These are phyloP conservation scores for Acanthamoeba royreba DNA, from an alignment of 208 protist species.

Conservation along the genomic window DNA sequence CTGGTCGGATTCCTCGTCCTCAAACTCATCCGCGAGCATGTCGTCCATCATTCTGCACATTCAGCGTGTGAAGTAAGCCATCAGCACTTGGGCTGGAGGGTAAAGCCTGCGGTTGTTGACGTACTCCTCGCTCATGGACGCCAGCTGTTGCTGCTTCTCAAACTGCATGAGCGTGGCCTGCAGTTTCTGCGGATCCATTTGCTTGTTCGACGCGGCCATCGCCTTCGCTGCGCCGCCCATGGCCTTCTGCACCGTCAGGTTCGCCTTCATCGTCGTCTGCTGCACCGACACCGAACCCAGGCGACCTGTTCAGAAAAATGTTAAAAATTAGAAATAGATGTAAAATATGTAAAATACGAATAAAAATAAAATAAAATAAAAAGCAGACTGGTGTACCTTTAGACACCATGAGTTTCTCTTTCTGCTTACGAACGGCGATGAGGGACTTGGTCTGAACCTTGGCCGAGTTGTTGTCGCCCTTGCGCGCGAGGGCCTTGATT, in stretches of 20 bases:
- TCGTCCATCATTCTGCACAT: slow-evolving; percentile 15
- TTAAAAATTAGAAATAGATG: neutral
- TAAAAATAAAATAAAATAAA: neutral
- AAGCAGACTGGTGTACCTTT: neutral
- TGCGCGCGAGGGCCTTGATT: neutral
- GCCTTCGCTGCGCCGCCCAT: slow-evolving; percentile 18
- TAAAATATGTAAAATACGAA: neutral
- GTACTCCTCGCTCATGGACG: slow-evolving; percentile 18
- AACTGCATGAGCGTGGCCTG: slow-evolving; percentile 31
- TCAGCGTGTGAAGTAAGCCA: neutral
- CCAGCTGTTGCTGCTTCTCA: slow-evolving; percentile 2
- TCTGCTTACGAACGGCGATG: neutral
- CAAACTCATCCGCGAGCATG: neutral
- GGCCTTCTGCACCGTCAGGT: neutral
- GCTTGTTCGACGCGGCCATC: slow-evolving; percentile 38
- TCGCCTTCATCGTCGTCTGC: slow-evolving; percentile 6
- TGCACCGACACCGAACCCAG: neutral
- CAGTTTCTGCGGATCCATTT: neutral
- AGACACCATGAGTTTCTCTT: neutral
- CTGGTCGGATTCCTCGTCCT: neutral
- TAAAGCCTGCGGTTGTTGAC: neutral
- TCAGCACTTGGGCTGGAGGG: neutral
- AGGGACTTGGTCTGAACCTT: neutral
- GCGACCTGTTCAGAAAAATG: neutral
- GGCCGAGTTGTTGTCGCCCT: neutral